Evolutionary conservation across 169 alveolate genomes (phyloP), one percentile per base, ranked within the genome.

Genomic region (Haemoproteus tartakovskyi): DNA sequence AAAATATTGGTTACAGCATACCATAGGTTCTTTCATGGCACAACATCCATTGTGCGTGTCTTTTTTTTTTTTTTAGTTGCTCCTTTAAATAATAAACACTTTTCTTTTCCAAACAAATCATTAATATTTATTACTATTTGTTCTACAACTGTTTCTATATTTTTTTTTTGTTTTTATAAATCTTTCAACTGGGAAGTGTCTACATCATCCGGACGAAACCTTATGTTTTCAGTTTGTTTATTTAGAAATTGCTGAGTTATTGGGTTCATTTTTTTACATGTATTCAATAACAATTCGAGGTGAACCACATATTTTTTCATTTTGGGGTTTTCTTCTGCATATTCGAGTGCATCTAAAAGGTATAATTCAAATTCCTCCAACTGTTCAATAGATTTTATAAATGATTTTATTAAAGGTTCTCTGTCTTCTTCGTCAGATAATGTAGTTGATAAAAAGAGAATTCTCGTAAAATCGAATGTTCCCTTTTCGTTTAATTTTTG

Each of bases 401-500:
- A n/a, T 1, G 83, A 70, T 12, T 52, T 70, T 2, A 70, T 70
- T 12, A 70, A 18, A 14, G 61, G 47, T 46, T 37, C 51, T 46
- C 83, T 70, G 26, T 70, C 60, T 48, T 70, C 83, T 1, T 21
- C 22, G 5, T 54, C 3, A 22, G 40, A 50, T 41, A 70, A 41
- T 11, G 83, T 70, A 2, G 74, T 54, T 21, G 83, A 70, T 43
- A 70, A 47, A 47, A 70, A 70, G 27, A 70, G 24, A 41, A 70
- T 38, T 45, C 74, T 8, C 2, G 83, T 70, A 60, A 70, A 70
- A 14, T 27, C 51, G 22, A 38, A 70, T 4, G 83, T 70, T 9
- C 83, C 83, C 16, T 70, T 70, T n/a, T 26, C 51, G 24, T 70
- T 57, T 33, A 70, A 46, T 46, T 70, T 70, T 60, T 70, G 60